Base-by-base conservation (phyloP, 2,329 filamentous ascomycete genomes). In the Trichothecium sympodiale region DNA sequence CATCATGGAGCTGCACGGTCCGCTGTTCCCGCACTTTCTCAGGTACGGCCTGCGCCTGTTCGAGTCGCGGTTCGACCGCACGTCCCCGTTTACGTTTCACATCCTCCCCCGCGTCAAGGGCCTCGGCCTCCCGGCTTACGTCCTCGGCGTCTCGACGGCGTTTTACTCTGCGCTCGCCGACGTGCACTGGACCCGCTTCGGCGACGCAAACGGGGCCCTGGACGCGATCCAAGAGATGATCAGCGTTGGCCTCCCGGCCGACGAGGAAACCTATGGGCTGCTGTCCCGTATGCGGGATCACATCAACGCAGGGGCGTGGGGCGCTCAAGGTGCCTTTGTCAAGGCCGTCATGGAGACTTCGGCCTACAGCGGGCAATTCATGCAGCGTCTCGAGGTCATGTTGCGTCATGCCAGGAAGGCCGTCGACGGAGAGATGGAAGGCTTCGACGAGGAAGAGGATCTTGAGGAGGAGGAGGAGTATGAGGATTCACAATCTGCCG, bases 81-180 rank as follows among this genome's bases (percentile, higher is more conserved):
- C 72, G 0, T 86, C 81, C 1, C 62, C 68, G 0, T 62, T 82
- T 1, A 63, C 67, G 0, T 65, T 82, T 31, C 65, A 67, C 31
- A 56, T 87, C 17, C 62, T 88, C 1, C 80, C 82, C 0, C 69
- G 71, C 7, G 61, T 87, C 46, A 83, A 82, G 50, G 64, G 69
- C 31, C 64, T 84, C 1, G 82, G 83, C 2, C 67, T 81, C 2
- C 70, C 74, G 1, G 80, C 80, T 0, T 84, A 80, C 48, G 76
- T 84, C 6, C 67, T 89, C 1, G 83, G 81, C 33, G 78, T 74
- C 5, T 77, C 77, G 14, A 81, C 80, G 0, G 61, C 69, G 0
- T 72, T 88, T 29, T 88, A 83, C 61, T 78, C 81, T 49, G 65
- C 74, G 33, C 65, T 86, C 25, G 64, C 84, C 17, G 55, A 63